Conservation (phyloP, 23 red algal species). For the Gracilaria gracilis region DNA sequence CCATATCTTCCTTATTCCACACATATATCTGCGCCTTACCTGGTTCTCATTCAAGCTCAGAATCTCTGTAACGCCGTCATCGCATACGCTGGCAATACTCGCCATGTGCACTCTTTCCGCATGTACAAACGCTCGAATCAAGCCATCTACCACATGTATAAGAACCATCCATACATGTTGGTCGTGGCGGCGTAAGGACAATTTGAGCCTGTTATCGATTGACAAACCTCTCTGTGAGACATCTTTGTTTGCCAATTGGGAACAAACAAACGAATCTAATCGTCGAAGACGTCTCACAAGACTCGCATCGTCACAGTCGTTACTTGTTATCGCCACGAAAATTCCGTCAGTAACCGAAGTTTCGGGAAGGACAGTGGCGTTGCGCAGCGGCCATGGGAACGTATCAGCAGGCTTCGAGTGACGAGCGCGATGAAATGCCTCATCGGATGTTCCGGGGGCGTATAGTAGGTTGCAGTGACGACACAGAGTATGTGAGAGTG, state of each 20-base stretch:
- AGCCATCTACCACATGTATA: slow-evolving; percentile 2
- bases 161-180: slow-evolving; percentile 29
- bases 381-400: slow-evolving; percentile 22
- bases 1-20: slow-evolving; percentile 64
- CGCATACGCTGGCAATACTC: slow-evolving; percentile 1
- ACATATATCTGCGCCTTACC: not conserved
- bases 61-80: slow-evolving; percentile 26
- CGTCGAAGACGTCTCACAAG: not conserved
- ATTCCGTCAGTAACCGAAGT: not conserved
- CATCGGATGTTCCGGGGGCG: slow-evolving; percentile 44
- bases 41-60: not conserved
- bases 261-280: slow-evolving; percentile 40
- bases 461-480: slow-evolving; percentile 43
- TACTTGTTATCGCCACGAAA: not conserved
- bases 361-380: not conserved
- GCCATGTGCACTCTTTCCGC: slow-evolving; percentile 19
- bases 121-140: not conserved
- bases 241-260: not conserved
- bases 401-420: not conserved
- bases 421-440: slow-evolving; percentile 18
- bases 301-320: slow-evolving; percentile 4
- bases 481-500: slow-evolving; percentile 33
- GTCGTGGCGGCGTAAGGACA: not conserved
- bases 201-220: not conserved
- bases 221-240: not conserved